Base-by-base conservation (phyloP, 2,329 filamentous ascomycete genomes). In the Colletotrichum sp. region DNA sequence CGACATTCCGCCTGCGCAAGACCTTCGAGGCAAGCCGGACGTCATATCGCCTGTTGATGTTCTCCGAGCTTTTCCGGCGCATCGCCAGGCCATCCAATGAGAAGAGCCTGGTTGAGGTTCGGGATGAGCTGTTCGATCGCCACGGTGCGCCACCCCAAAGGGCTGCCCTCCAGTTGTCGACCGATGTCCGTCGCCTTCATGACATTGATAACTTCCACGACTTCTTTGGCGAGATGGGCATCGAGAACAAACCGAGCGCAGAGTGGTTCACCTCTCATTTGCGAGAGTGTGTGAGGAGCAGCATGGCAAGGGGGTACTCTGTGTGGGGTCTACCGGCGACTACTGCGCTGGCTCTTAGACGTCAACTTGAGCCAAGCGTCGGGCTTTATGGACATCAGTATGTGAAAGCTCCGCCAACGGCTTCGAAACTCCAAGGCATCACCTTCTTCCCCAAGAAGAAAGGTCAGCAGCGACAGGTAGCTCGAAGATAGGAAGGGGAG, bases 31-130 rank as follows among this genome's bases (percentile, higher is more conserved):
- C 85, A 16, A 86, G 83, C 25, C 83, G 81, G 32, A 89, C 87
- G 1, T 88, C 87, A 0, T 90, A 90, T 79, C 85, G 87, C 3
- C 84, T 90, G 6, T 83, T 90, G 30, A 90, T 90, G 88, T 89
- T 90, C 81, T 85, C 86, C 12, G 87, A 88, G 72, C 82, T 90
- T 16, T 90, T 90, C 80, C 85, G 86, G 12, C 84, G 81, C 64
- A 86, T 84, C 1, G 87, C 86, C 5, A 84, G 88, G 4, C 83
- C 83, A 1, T 81, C 78, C 22, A 79, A 82, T 3, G 79, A 79
- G 9, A 84, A 83, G 36, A 78, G 84, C 2, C 81, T 89, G 6
- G 65, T 63, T 5, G 75, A 85, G 64, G 80, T 89, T 34, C 84
- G 86, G 66, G 85, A 89, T 48, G 84, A 84, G 59, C 84, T 89